Conservation (phyloP, 768 basidiomycete genomes). For the Pulveroboletus frians region DNA sequence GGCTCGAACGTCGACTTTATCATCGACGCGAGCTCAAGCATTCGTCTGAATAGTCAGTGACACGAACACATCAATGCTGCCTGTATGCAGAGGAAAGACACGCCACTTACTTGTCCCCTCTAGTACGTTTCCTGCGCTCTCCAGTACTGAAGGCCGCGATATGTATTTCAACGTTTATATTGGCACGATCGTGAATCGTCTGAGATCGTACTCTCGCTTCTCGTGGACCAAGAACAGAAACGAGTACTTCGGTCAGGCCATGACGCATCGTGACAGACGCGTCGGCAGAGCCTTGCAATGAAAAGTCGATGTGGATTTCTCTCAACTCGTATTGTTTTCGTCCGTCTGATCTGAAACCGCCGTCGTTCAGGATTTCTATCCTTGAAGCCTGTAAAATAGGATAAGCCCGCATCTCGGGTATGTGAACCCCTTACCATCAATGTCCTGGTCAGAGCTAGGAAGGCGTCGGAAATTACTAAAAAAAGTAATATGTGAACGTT, state of each 20-base stretch:
- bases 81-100: not conserved
- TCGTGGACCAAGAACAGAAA: constrained; percentile 87
- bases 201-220: constrained; percentile 81
- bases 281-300: constrained; percentile 71
- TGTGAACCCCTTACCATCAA: constrained; percentile 5
- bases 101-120: constrained; percentile 79
- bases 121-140: constrained; percentile 67
- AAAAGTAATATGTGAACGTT: no score
- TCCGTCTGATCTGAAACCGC: constrained; percentile 87
- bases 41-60: constrained; percentile 49
- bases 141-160: constrained; percentile 85
- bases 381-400: constrained; percentile 37
- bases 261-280: constrained; percentile 82
- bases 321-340: constrained; percentile 90
- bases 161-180: constrained; percentile 83
- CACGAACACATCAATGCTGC: not conserved
- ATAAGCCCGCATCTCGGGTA: not conserved
- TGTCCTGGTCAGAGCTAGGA: no score
- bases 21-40: constrained; percentile 79
- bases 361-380: constrained; percentile 78
- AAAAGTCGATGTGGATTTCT: constrained; percentile 71
- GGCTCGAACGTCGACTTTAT: constrained; percentile 96
- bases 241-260: constrained; percentile 84
- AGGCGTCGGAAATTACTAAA: no score
- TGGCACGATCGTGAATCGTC: constrained; percentile 81